Evolutionary conservation across 2,329 filamentous ascomycete genomes (phyloP), one percentile per base, ranked within the genome.

Genomic region (Curvularia hawaiiensis): DNA sequence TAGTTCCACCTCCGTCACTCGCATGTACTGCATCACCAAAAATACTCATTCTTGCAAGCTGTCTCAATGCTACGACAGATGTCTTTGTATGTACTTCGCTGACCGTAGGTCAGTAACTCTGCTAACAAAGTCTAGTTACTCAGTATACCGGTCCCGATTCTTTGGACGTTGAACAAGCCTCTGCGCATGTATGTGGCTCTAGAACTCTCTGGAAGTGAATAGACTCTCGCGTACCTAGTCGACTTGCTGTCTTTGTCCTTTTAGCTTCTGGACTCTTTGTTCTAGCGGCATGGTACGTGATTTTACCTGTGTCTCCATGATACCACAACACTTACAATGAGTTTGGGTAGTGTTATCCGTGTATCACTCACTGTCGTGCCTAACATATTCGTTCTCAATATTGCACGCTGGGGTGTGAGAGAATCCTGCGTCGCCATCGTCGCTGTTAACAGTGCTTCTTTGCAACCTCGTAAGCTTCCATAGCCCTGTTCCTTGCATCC

Each of bases 1-100:
- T 44, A 28, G 24, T 44, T 28, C 41, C 41, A 30, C 41, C 8
- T 28, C 41, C 41, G 24, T 22, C 41, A 7, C 12, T 44, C 14
- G 9, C 14, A 8, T 44, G 41, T 24, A 44, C 41, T 6, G 41
- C 41, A 11, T 44, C 41, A 44, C 41, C 41, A 12, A 44, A 44
- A 28, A 28, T 44, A 28, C 41, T 44, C 24, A 44, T 44, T 44
- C 41, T 44, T 44, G 24, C 41, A n/a, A 44, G 41, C 41, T 44
- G 41, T 44, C 22, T 44, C 24, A 44, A 44, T 20, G 41, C 41
- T 44, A 44, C 24, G 6, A 44, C 41, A n/a, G 41, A 44, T 30
- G 24, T 44, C 18, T 28, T 44, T 44, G 41, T 44, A 28, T 5
- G 41, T 44, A 11, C 24, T 8, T 44, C 9, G 24, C 4, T 44